Conservation (phyloP, 441 rosid species). For the Geranium incanum region DNA sequence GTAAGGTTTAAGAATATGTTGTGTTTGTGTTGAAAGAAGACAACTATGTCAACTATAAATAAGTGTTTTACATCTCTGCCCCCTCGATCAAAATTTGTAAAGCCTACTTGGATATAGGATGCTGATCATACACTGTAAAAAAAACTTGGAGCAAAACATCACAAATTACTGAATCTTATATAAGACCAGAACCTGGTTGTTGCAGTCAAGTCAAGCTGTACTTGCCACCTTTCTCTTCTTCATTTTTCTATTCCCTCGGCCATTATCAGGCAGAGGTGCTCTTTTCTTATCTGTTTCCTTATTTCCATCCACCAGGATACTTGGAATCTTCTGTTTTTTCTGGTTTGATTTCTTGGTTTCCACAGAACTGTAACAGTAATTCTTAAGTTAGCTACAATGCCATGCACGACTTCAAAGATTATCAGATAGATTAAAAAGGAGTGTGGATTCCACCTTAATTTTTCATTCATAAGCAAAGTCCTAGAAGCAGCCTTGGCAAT, state of each 20-base stretch:
- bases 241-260: background rate
- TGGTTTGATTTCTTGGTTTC: background rate
- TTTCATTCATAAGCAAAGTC: background rate
- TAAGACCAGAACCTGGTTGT: background rate
- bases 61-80: background rate
- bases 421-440: background rate
- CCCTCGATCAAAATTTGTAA: background rate
- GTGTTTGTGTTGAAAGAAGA: background rate
- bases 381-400: background rate
- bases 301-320: background rate
- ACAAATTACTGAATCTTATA: background rate
- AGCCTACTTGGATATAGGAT: background rate
- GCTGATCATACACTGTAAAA: background rate
- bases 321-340: conserved; percentile 1
- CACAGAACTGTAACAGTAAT: background rate
- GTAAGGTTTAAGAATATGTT: background rate
- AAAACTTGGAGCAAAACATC: background rate
- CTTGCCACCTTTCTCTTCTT: background rate
- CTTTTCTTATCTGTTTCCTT: background rate
- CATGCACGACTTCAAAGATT: background rate
- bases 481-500: conserved; percentile 4
- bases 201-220: conserved; percentile 1
- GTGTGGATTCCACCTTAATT: background rate
- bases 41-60: background rate
- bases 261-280: background rate